Evolutionary conservation across 163 green algal species (phyloP), one percentile per base, ranked within the genome.

Genomic region (Prototheca stagnorum): DNA sequence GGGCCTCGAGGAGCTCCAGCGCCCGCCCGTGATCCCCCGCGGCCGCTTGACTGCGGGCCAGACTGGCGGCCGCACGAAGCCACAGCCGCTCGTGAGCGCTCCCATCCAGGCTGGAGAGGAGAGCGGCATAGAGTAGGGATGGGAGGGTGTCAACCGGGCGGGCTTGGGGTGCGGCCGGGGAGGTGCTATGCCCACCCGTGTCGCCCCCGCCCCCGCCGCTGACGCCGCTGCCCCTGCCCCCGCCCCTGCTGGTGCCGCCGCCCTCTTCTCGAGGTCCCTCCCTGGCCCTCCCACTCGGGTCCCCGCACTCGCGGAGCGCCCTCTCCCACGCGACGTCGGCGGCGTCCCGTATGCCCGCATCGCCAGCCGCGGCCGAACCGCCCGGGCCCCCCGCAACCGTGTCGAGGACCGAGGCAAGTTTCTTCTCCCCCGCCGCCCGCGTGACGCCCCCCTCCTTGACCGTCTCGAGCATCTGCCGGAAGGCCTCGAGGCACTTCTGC

Each of bases 31-130:
- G 92, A 51, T 95, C 81, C 29, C 72, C 62, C 12, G 75, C 70
- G 34, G 80, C 70, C 59, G 95, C 84, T 76, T 75, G 92, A 49
- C 98, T 69, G 39, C 79, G 76, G 39, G 78, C 87, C 45, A 98
- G 79, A 69, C 95, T 96, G 43, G 97, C 64, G 61, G 92, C 85
- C 19, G 87, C 94, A 67, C 97, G 97, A 73, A 98, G 96, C 84
- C 84, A 96, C 34, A 98, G 72, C 24, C 91, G 70, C 49, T 97
- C 91, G 62, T 97, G n/a, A n/a, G n/a, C n/a, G n/a, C n/a, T n/a
- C n/a, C n/a, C n/a, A n/a, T n/a, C n/a, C n/a, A n/a, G n/a, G n/a
- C n/a, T n/a, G n/a, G n/a, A n/a, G n/a, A n/a, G 96, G 88, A 56
- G 31, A 37, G 31, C 31, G 11, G 31, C 11, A 12, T 37, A 9